Evolutionary conservation across 352 stramenopile species (phyloP).

Genomic region (Phytophthora syringae): DNA sequence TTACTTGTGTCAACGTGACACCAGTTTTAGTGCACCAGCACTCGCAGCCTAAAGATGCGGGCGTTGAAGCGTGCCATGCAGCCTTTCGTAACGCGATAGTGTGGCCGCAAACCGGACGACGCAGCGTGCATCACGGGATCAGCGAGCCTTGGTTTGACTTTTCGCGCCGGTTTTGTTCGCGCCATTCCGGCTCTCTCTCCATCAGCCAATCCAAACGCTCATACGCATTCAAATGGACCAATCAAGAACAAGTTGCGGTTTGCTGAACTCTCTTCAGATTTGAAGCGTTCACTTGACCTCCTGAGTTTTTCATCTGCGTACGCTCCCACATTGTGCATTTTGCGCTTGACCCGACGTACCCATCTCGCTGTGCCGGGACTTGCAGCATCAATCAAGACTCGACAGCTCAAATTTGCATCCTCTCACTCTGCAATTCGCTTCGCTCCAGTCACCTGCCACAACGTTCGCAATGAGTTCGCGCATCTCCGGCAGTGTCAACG

Average conservation of each 20-base stretch:
- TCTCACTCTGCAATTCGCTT: slow-evolving; percentile 26
- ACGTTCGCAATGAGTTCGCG: slow-evolving; percentile 20
- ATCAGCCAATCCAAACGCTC: slow-evolving; percentile 6
- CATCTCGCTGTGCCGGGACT: slow-evolving; percentile 16
- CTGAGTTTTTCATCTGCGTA: slow-evolving; percentile 30
- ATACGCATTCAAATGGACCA: slow-evolving; percentile 17
- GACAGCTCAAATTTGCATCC: not conserved
- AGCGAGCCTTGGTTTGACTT: slow-evolving; percentile 2
- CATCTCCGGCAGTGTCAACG: slow-evolving; percentile 36
- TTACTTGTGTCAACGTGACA: not conserved
- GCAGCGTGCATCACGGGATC: slow-evolving; percentile 26
- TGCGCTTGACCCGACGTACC: not conserved
- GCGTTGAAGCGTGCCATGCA: not conserved
- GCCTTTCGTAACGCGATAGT: not conserved
- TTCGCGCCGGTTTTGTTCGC: slow-evolving; percentile 7
- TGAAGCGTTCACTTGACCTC: slow-evolving; percentile 11
- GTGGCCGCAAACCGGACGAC: slow-evolving; percentile 6
- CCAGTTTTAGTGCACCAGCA: too few species aligned
- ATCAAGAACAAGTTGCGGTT: slow-evolving; percentile 23
- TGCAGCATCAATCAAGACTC: not conserved
- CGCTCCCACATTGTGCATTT: slow-evolving; percentile 17
- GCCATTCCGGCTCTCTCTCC: not conserved
- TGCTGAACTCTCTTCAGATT: slow-evolving; percentile 14
- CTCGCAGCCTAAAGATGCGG: not conserved
- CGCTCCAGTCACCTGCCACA: not conserved